These are phyloP conservation scores for Capronia epimyces DNA, from an alignment of 2,329 filamentous ascomycete genomes.

Conservation along the genomic window DNA sequence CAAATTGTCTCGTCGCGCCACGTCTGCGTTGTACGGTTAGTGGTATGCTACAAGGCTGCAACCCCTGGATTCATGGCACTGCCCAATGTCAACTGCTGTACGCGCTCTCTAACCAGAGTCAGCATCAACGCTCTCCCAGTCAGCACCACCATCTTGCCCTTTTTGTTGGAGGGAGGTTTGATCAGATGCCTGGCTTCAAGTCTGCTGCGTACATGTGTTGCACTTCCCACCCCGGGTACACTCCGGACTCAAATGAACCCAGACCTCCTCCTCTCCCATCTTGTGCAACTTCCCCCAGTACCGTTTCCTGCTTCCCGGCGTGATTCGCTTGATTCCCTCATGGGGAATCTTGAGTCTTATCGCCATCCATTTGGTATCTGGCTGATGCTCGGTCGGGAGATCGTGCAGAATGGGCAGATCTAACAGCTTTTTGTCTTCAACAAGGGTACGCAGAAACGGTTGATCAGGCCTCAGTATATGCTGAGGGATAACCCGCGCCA, in stretches of 20 bases:
- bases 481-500: constrained; percentile 38
- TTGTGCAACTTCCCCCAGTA: constrained; percentile 18
- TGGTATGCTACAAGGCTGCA: neutral
- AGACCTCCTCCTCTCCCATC: constrained; percentile 18
- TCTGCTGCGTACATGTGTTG: constrained; percentile 6
- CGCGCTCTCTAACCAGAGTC: constrained; percentile 32
- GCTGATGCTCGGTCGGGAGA: constrained; percentile 50
- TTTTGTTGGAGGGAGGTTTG: neutral
- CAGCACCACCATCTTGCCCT: neutral
- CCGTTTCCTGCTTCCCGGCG: constrained; percentile 15
- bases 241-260: constrained; percentile 25
- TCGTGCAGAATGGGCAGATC: constrained; percentile 42
- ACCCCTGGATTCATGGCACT: neutral
- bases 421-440: constrained; percentile 51
- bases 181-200: neutral
- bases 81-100: no score
- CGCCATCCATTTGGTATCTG: constrained; percentile 55
- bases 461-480: constrained; percentile 39
- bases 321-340: constrained; percentile 36
- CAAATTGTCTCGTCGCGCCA: no score
- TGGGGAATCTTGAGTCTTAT: constrained; percentile 54
- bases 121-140: neutral
- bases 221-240: constrained; percentile 7
- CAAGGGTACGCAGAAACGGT: constrained; percentile 46
- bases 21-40: no score